Evolutionary conservation across 2,329 filamentous ascomycete species (phyloP).

Genomic region (Fusarium equiseti): DNA sequence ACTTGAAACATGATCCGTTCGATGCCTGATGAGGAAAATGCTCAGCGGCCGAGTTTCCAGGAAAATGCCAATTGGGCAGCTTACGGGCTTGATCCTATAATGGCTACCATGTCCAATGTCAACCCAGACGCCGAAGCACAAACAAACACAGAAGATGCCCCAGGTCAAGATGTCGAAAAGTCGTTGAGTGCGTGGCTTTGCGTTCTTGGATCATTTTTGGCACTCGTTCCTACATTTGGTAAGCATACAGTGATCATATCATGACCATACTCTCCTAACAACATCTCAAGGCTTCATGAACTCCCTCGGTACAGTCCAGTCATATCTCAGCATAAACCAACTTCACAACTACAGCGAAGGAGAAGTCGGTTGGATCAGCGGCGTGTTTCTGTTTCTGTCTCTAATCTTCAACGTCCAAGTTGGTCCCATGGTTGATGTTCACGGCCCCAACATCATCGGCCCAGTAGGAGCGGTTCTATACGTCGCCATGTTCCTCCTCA

Average conservation of each 20-base stretch:
- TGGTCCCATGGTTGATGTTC: slow-evolving; percentile 62
- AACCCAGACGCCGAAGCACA: slow-evolving; percentile 30
- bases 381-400: slow-evolving; percentile 59
- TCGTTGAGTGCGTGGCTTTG: slow-evolving; percentile 41
- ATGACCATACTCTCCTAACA: background rate
- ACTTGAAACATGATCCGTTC: slow-evolving; percentile 6
- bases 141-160: slow-evolving; percentile 15
- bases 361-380: slow-evolving; percentile 64
- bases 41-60: background rate
- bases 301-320: slow-evolving; percentile 61
- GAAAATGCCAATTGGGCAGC: slow-evolving; percentile 27
- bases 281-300: slow-evolving; percentile 59
- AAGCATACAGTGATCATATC: background rate
- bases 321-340: slow-evolving; percentile 60
- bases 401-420: slow-evolving; percentile 61
- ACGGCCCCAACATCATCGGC: slow-evolving; percentile 58
- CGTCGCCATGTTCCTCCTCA: slow-evolving; percentile 57
- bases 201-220: slow-evolving; percentile 43
- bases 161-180: slow-evolving; percentile 33
- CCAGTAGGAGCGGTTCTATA: slow-evolving; percentile 54
- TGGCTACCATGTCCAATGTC: slow-evolving; percentile 29
- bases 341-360: slow-evolving; percentile 56
- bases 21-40: background rate
- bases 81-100: slow-evolving; percentile 36
- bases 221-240: slow-evolving; percentile 44